A percentile compares a stretch with the other conserved stretches of the same genome.
These are phyloP conservation scores for Acrodontium crateriforme DNA, from an alignment of 2,329 filamentous ascomycete species.

Conservation along the genomic window DNA sequence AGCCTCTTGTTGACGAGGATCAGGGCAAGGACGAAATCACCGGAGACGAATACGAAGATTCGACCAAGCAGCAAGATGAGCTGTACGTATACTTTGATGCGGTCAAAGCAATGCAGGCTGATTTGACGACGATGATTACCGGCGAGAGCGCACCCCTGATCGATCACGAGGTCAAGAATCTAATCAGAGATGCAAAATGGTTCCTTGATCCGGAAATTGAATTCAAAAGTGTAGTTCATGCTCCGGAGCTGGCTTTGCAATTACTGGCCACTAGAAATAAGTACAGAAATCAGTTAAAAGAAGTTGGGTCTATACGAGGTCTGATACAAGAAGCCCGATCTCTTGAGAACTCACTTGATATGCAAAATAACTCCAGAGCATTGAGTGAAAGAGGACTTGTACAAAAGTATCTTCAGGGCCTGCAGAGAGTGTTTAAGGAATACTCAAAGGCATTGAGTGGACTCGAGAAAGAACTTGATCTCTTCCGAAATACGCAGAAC, in stretches of 20 bases:
- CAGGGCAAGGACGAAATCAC: constrained; percentile 55
- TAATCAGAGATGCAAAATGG: constrained; percentile 11
- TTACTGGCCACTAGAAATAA: constrained; percentile 33
- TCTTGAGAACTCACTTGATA: constrained; percentile 45
- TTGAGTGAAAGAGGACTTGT: constrained; percentile 52
- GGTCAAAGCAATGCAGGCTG: constrained; percentile 60
- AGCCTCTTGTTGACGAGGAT: constrained; percentile 73
- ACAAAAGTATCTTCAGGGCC: constrained; percentile 45
- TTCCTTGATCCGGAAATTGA: constrained; percentile 42
- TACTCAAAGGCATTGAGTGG: constrained; percentile 39
- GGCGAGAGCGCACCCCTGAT: constrained; percentile 65
- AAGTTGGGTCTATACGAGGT: constrained; percentile 53
- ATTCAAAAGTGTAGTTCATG: constrained; percentile 41
- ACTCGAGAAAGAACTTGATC: constrained; percentile 57
- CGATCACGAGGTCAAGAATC: constrained; percentile 52
- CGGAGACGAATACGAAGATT: constrained; percentile 81
- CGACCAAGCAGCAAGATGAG: constrained; percentile 76
- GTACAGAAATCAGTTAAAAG: constrained; percentile 35
- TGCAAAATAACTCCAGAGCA: constrained; percentile 41
- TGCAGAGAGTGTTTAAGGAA: constrained; percentile 38
- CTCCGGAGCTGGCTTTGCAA: constrained; percentile 47
- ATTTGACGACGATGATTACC: constrained; percentile 62
- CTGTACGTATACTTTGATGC: constrained; percentile 76
- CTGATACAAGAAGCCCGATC: constrained; percentile 57
- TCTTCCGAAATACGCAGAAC: constrained; percentile 71